Evolutionary conservation across 75 land plant species (phyloP).

Genomic region (Gnetum montanum): DNA sequence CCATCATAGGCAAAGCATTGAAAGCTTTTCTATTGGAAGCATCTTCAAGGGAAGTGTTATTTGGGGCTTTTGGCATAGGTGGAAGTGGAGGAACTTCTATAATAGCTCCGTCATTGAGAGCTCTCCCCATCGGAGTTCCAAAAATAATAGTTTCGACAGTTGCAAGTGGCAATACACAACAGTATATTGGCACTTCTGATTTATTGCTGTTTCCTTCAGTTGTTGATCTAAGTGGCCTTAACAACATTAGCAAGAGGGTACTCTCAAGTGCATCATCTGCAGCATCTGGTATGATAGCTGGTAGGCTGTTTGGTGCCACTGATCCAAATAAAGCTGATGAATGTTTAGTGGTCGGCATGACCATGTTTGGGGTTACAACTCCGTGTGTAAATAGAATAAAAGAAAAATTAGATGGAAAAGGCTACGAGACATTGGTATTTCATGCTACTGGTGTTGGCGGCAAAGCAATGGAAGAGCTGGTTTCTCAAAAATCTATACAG

Average conservation of each 20-base stretch:
- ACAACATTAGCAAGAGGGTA: constrained; percentile 61
- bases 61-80: constrained; percentile 82
- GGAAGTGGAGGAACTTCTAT: constrained; percentile 95
- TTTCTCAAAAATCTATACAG: constrained; percentile 68
- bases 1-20: constrained; percentile 58
- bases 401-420: constrained; percentile 56
- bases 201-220: constrained; percentile 81
- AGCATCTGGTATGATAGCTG: constrained; percentile 77
- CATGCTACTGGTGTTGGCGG: constrained; percentile 99
- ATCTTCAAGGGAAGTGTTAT: constrained; percentile 22
- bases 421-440: constrained; percentile 84
- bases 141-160: constrained; percentile 88
- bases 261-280: constrained; percentile 85
- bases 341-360: constrained; percentile 60
- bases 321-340: constrained; percentile 1
- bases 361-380: constrained; percentile 99
- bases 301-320: constrained; percentile 5
- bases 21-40: constrained; percentile 38
- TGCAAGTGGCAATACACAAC: constrained; percentile 85
- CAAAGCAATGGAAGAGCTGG: constrained; percentile 86
- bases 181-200: constrained; percentile 79
- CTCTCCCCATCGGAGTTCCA: constrained; percentile 82
- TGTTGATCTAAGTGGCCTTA: constrained; percentile 86
- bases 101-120: constrained; percentile 65
- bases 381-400: constrained; percentile 82